Base-by-base conservation (phyloP, 768 basidiomycete genomes). In the Chalciporus piperatus region DNA sequence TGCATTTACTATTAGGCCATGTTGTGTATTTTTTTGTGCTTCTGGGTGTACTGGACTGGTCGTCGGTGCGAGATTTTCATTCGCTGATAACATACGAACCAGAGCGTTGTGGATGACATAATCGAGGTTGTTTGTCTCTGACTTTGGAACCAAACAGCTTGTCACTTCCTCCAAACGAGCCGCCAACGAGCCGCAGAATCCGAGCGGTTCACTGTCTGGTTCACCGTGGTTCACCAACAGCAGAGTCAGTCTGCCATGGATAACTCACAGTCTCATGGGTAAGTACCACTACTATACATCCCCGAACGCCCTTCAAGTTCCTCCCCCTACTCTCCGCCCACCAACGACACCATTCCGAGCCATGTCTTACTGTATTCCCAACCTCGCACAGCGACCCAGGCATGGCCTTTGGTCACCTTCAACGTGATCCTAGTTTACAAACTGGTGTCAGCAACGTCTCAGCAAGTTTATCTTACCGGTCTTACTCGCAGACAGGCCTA, bases 341-440 rank as follows among this genome's bases (percentile, higher is more conserved):
- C 30, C 38, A 35, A 28, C 52, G 30, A 49, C 50, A 25, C 20
- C 35, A 28, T 20, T 28, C 46, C 30, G 12, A 47, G 37, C 50
- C 28, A 63, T 59, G 52, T 52, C 55, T 55, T 46, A 57, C 33
- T 27, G 19, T 39, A 50, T 55, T 52, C 48, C 55, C 38, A 27
- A 28, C 38, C n/a, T 67, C 60, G 54, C 66, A 35, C 65, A 84
- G 82, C 70, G 82, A 83, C 65, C 69, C 76, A 54, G 71, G 69
- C 57, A 83, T 84, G 80, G 74, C 82, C 62, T 84, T 84, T 74
- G 74, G 73, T 54, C 82, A 82, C 66, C 73, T 84, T 63, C 73
- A 75, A 53, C 73, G 83, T 63, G 82, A 84, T 64, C 72, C 76
- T 40, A 79, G 70, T 62, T 70, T 81, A 55, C 59, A 56, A 42